phyloP scores from a whole-genome alignment of 768 basidiomycete species.

The Tricholoma matsutake region DNA sequence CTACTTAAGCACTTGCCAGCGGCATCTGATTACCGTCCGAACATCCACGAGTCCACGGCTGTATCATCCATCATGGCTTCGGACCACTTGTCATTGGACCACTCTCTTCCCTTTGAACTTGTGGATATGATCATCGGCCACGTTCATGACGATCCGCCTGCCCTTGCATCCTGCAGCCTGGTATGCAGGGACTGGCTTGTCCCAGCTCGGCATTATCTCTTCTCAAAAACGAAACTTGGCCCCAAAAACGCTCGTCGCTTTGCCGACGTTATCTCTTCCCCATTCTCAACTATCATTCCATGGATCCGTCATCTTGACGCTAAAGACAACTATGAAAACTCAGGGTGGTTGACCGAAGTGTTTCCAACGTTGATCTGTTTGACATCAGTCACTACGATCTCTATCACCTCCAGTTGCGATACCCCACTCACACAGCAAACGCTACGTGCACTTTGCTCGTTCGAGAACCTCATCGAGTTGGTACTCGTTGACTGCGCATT shows the following conservation, averaged over 20 bases:
- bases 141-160: constrained; percentile 7
- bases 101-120: constrained; percentile 12
- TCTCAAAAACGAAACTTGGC: constrained; percentile 12
- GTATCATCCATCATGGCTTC: no score
- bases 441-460: constrained; percentile 6
- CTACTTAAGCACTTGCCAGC: no score
- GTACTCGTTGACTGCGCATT: constrained; percentile 14
- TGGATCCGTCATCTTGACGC: constrained; percentile 11
- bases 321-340: constrained; percentile 5
- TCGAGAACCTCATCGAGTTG: constrained; percentile 9
- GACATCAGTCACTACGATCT: constrained; percentile 10
- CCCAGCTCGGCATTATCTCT: constrained; percentile 17
- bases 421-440: constrained; percentile 3
- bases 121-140: constrained; percentile 18
- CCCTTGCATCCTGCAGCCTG: constrained; percentile 17
- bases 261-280: constrained; percentile 10
- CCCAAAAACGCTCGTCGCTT: constrained; percentile 9
- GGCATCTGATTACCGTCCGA: no score
- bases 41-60: no score
- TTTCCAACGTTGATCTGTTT: constrained; percentile 5
- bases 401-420: constrained; percentile 8
- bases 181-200: constrained; percentile 21
- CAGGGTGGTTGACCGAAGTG: constrained; percentile 4
- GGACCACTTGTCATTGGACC: no score
- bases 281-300: constrained; percentile 8